Evolutionary conservation across 78 protist species (phyloP).

Genomic region (Dictyostelium firmibasis): DNA sequence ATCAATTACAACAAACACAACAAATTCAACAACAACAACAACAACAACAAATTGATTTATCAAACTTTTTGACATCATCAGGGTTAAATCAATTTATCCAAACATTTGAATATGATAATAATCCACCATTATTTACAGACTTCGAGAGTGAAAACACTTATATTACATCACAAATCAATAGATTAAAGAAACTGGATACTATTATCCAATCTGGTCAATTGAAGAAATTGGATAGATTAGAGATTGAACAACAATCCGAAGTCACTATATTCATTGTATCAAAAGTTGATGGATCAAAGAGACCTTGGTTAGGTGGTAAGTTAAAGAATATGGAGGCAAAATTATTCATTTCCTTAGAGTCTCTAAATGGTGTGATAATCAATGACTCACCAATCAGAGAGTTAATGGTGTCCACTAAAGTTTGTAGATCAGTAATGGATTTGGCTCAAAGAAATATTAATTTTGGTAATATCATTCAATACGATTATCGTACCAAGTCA

Average conservation of each 20-base stretch:
- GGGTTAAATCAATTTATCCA: slow-evolving; percentile 20
- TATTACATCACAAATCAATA: slow-evolving; percentile 63
- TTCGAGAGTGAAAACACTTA: slow-evolving; percentile 53
- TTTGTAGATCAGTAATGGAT: slow-evolving; percentile 75
- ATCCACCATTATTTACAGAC: slow-evolving; percentile 64
- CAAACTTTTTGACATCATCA: not conserved
- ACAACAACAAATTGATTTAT: not conserved
- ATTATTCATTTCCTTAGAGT: slow-evolving; percentile 36
- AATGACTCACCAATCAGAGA: slow-evolving; percentile 32
- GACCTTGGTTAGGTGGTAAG: slow-evolving; percentile 78
- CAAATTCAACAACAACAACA: not conserved
- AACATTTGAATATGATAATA: slow-evolving; percentile 31
- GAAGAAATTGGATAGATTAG: not conserved
- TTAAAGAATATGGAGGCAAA: slow-evolving; percentile 70
- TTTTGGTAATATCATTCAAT: slow-evolving; percentile 73
- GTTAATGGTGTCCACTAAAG: slow-evolving; percentile 15
- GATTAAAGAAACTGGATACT: slow-evolving; percentile 41
- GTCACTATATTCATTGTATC: slow-evolving; percentile 60
- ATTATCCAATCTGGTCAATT: slow-evolving; percentile 45
- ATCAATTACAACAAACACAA: not conserved
- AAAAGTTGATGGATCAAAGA: slow-evolving; percentile 9
- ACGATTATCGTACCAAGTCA: slow-evolving; percentile 46
- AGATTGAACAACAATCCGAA: slow-evolving; percentile 39
- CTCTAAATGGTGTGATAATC: not conserved
- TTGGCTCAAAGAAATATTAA: slow-evolving; percentile 83